Evolutionary conservation across 345 rosid species (phyloP).

Genomic region (Citrus trifoliata): DNA sequence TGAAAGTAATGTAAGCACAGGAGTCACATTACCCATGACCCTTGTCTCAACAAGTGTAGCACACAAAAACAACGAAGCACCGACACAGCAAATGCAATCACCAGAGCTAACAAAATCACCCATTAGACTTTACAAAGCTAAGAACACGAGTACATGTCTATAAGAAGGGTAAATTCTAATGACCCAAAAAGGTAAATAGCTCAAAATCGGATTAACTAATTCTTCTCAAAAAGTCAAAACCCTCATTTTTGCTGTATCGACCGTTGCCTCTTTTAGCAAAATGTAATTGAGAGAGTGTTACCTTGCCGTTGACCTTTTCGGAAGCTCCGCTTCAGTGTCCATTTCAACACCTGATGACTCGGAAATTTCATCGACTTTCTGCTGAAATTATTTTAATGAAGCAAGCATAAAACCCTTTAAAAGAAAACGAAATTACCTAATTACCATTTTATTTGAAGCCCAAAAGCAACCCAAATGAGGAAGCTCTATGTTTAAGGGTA

Average conservation of each 20-base stretch:
- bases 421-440: too few relatives aligned
- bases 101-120: not conserved
- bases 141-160: not conserved
- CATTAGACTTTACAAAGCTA: not conserved
- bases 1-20: slow-evolving; percentile 16
- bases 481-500: too few relatives aligned
- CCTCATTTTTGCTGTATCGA: not conserved
- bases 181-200: not conserved
- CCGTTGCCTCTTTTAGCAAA: not conserved
- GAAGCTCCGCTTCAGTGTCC: slow-evolving; percentile 13
- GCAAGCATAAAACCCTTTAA: too few relatives aligned
- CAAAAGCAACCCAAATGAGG: too few relatives aligned
- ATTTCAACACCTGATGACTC: slow-evolving; percentile 6
- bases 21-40: not conserved
- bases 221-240: not conserved
- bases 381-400: not conserved
- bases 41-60: too few relatives aligned
- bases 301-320: slow-evolving; percentile 17
- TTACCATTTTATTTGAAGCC: too few relatives aligned
- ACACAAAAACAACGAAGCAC: not conserved
- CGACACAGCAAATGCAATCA: not conserved
- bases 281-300: slow-evolving; percentile 4
- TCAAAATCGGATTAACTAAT: not conserved
- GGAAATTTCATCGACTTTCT: not conserved
- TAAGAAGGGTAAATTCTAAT: not conserved